A percentile compares a stretch with the other conserved stretches of the same genome.
These are phyloP conservation scores for Microdochium paspali DNA, from an alignment of 2,329 filamentous ascomycete species.

Conservation along the genomic window DNA sequence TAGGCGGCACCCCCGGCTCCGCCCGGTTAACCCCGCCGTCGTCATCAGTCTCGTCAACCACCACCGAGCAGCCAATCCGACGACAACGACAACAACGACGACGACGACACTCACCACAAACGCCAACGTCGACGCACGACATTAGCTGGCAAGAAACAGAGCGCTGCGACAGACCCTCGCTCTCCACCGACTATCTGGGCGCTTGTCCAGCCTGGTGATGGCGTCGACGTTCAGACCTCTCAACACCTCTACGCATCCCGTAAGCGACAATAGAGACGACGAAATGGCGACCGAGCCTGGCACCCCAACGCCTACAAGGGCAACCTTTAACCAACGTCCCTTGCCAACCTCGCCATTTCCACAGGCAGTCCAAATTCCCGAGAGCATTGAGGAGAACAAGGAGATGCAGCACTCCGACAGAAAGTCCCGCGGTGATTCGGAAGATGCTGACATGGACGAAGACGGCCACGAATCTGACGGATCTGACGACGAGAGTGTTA, in stretches of 20 bases:
- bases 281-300: conserved; percentile 15
- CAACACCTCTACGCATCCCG: conserved; percentile 27
- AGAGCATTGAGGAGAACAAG: conserved; percentile 31
- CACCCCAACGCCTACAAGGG: conserved; percentile 53
- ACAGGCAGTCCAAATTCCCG: conserved; percentile 36
- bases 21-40: neutral
- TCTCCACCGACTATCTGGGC: neutral
- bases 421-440: conserved; percentile 47
- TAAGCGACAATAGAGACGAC: conserved; percentile 15
- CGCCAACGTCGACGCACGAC: too few relatives aligned
- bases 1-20: neutral
- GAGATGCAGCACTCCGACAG: conserved; percentile 43
- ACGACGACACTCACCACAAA: neutral
- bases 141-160: too few relatives aligned
- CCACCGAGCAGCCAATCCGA: neutral
- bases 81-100: neutral
- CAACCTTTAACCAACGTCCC: conserved; percentile 45
- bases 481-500: conserved; percentile 58
- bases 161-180: neutral
- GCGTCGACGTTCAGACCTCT: conserved; percentile 39
- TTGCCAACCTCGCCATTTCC: conserved; percentile 44
- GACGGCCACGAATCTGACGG: conserved; percentile 40
- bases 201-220: conserved; percentile 19
- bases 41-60: neutral
- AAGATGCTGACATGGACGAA: conserved; percentile 70